These are phyloP conservation scores for Cydonia oblonga DNA, from an alignment of 331 rosid species.

Conservation along the genomic window DNA sequence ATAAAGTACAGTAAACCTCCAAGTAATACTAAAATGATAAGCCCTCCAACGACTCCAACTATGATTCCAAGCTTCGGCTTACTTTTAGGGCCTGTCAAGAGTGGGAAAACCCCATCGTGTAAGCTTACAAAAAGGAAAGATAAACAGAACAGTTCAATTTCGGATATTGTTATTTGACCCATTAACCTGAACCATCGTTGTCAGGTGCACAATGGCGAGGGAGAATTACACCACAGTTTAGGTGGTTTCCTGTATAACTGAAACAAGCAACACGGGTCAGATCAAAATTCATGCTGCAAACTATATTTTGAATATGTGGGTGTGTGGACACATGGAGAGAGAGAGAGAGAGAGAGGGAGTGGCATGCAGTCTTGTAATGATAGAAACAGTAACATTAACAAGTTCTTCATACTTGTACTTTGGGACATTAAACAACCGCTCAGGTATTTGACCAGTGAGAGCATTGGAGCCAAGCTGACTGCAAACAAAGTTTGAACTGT, in stretches of 20 bases:
- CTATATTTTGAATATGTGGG: neutral
- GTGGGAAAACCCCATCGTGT: constrained; percentile 8
- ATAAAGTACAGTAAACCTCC: constrained; percentile 42
- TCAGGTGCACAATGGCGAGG: constrained; percentile 36
- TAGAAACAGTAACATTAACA: neutral
- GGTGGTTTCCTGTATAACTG: constrained; percentile 73
- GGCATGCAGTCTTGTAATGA: neutral
- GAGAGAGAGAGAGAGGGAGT: neutral
- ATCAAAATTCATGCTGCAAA: too few relatives aligned
- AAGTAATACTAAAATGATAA: constrained; percentile 30
- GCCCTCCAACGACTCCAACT: constrained; percentile 53
- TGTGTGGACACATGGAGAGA: neutral
- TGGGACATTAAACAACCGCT: constrained; percentile 31
- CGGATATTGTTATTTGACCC: neutral
- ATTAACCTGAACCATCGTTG: constrained; percentile 45
- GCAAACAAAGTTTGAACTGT: constrained; percentile 33
- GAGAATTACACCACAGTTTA: constrained; percentile 45
- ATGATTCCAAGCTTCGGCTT: constrained; percentile 50
- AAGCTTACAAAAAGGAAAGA: constrained; percentile 6
- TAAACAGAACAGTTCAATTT: neutral
- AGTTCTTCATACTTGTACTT: constrained; percentile 62
- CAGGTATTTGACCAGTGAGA: constrained; percentile 67
- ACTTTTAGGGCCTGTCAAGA: constrained; percentile 39
- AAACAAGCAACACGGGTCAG: constrained; percentile 17
- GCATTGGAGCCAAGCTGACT: constrained; percentile 62